These are phyloP conservation scores for Bryoglossum gracile DNA, from an alignment of 495 filamentous ascomycete genomes.

Conservation along the genomic window DNA sequence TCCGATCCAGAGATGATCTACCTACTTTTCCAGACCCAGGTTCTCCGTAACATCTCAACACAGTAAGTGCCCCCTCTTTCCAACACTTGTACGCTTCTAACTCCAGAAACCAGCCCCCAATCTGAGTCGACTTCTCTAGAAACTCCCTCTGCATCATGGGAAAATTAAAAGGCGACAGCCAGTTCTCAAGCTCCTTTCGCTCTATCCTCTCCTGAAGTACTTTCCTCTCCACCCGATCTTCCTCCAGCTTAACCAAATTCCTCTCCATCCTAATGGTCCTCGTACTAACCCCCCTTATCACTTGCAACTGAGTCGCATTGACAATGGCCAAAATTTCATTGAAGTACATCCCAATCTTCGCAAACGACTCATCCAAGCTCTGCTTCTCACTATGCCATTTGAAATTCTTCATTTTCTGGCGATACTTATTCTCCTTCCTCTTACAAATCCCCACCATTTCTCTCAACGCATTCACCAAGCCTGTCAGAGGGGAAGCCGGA, in stretches of 20 bases:
- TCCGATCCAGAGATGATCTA: not conserved
- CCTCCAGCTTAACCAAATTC: not conserved
- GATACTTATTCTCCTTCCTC: not conserved
- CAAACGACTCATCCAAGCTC: conserved; percentile 2
- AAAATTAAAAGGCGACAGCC: conserved; percentile 17
- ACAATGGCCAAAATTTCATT: too few relatives aligned
- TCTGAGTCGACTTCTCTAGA: conserved; percentile 3
- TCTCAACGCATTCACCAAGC: not conserved
- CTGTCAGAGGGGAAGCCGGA: not conserved
- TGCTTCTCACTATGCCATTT: conserved; percentile 15
- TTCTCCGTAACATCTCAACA: conserved; percentile 21
- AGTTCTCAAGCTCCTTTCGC: conserved; percentile 13
- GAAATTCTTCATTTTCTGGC: conserved; percentile 1
- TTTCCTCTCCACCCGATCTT: not conserved
- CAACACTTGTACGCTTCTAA: conserved; percentile 21
- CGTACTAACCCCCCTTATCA: not conserved
- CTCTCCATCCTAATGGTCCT: not conserved
- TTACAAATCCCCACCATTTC: conserved; percentile 5
- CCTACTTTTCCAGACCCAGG: conserved; percentile 24
- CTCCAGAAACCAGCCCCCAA: conserved; percentile 13
- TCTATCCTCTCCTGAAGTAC: not conserved
- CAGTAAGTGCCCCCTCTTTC: conserved; percentile 12
- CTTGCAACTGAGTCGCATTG: too few relatives aligned
- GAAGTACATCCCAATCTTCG: too few relatives aligned
- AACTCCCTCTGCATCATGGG: conserved; percentile 12